A percentile compares a stretch with the other conserved stretches of the same genome.
These are phyloP conservation scores for Talaromyces sp. DNA, from an alignment of 2,329 filamentous ascomycete species.

Conservation along the genomic window DNA sequence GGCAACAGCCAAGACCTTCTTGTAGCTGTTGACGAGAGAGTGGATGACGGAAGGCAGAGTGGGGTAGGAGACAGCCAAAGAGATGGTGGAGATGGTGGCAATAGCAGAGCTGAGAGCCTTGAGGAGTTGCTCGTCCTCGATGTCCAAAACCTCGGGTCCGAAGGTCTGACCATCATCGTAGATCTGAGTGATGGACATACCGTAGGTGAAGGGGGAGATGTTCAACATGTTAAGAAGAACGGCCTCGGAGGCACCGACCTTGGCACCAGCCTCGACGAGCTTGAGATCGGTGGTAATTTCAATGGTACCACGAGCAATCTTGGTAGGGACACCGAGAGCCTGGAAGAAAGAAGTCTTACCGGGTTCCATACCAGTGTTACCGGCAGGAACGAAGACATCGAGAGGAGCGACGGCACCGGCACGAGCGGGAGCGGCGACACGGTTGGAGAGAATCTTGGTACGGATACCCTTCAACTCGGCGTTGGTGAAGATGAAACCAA, in stretches of 20 bases:
- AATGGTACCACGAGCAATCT: constrained; percentile 99
- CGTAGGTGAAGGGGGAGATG: constrained; percentile 99
- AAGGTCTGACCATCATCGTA: constrained; percentile 98
- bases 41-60: constrained; percentile 95
- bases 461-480: constrained; percentile 85
- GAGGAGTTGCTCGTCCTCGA: constrained; percentile 91
- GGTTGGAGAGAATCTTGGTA: constrained; percentile 93
- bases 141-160: constrained; percentile 79
- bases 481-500: constrained; percentile 99
- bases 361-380: constrained; percentile 99
- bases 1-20: constrained; percentile 85
- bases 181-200: constrained; percentile 93
- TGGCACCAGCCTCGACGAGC: constrained; percentile 87
- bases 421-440: constrained; percentile 95
- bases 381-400: constrained; percentile 93
- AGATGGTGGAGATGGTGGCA: constrained; percentile 82
- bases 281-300: constrained; percentile 98
- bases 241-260: constrained; percentile 98
- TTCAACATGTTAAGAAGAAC: constrained; percentile 99
- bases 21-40: constrained; percentile 96
- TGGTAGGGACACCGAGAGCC: constrained; percentile 99
- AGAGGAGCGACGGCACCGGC: constrained; percentile 90
- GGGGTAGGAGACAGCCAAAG: constrained; percentile 89
- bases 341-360: constrained; percentile 99
- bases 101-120: constrained; percentile 77